Evolutionary conservation across 495 filamentous ascomycete species (phyloP).

Genomic region (Hypoxylon fuscum): DNA sequence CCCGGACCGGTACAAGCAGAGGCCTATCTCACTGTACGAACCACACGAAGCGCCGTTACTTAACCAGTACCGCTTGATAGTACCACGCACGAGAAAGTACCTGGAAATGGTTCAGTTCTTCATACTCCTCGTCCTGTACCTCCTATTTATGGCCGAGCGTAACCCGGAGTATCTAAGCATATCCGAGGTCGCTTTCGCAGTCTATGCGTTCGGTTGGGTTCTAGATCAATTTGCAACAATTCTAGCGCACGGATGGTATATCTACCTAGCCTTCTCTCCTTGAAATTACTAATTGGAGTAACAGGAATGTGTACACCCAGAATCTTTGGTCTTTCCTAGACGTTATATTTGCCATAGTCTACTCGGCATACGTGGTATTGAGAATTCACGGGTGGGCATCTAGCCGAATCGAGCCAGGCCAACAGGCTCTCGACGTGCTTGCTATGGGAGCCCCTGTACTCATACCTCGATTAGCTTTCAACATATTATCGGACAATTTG

Average conservation of each 20-base stretch:
- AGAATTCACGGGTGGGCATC: constrained; percentile 65
- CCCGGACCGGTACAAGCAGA: constrained; percentile 77
- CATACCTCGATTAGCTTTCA: constrained; percentile 77
- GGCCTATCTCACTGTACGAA: constrained; percentile 74
- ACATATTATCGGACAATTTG: constrained; percentile 76
- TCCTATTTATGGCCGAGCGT: constrained; percentile 70
- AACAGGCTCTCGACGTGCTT: constrained; percentile 72
- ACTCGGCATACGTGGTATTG: constrained; percentile 65
- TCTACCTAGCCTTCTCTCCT: constrained; percentile 9
- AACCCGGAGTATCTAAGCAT: constrained; percentile 57
- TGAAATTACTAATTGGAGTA: constrained; percentile 1
- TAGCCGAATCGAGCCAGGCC: constrained; percentile 45
- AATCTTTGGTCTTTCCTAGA: constrained; percentile 84
- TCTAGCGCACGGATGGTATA: constrained; percentile 72
- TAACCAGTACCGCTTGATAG: constrained; percentile 79
- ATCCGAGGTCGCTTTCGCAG: constrained; percentile 66
- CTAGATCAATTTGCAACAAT: constrained; percentile 77
- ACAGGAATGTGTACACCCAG: constrained; percentile 78
- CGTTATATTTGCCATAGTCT: constrained; percentile 70
- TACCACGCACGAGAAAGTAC: constrained; percentile 72
- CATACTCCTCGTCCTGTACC: constrained; percentile 66
- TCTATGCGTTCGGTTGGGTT: constrained; percentile 76
- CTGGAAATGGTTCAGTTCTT: constrained; percentile 75
- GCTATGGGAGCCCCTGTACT: constrained; percentile 75
- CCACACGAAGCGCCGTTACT: constrained; percentile 70